These are phyloP conservation scores for Proliferodiscus dingleyae DNA, from an alignment of 2,329 filamentous ascomycete species.

Conservation along the genomic window DNA sequence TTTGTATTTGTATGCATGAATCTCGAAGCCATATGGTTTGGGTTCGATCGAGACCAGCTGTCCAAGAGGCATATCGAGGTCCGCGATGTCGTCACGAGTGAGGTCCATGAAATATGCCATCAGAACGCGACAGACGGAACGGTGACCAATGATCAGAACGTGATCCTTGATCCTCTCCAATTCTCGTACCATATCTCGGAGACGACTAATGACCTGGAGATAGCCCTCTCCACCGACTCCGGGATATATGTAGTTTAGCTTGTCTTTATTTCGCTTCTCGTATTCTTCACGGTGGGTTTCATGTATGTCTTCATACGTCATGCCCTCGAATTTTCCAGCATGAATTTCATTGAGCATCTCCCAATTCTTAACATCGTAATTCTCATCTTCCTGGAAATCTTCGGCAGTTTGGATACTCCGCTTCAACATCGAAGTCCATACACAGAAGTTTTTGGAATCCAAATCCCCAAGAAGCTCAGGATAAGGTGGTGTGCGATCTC, in stretches of 20 bases:
- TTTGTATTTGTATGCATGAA: slow-evolving; percentile 92
- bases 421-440: slow-evolving; percentile 97
- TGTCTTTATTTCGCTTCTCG: slow-evolving; percentile 71
- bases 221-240: slow-evolving; percentile 95
- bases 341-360: slow-evolving; percentile 97
- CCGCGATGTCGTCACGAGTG: slow-evolving; percentile 84
- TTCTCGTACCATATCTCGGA: slow-evolving; percentile 93
- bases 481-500: slow-evolving; percentile 91
- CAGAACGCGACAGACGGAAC: slow-evolving; percentile 84
- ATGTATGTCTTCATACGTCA: slow-evolving; percentile 90
- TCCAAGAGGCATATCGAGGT: slow-evolving; percentile 88
- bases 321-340: slow-evolving; percentile 84
- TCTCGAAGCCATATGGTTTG: slow-evolving; percentile 95
- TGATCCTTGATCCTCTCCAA: slow-evolving; percentile 97
- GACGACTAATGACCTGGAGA: slow-evolving; percentile 90
- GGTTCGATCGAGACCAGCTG: slow-evolving; percentile 94
- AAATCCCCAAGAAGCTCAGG: slow-evolving; percentile 70
- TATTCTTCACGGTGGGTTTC: slow-evolving; percentile 78
- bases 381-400: slow-evolving; percentile 84
- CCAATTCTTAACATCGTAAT: slow-evolving; percentile 96
- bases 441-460: slow-evolving; percentile 86
- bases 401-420: slow-evolving; percentile 84
- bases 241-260: slow-evolving; percentile 94
- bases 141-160: slow-evolving; percentile 85
- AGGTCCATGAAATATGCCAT: slow-evolving; percentile 96